Evolutionary conservation across 805 yeast species (phyloP).

Genomic region (Candida odintsovae): DNA sequence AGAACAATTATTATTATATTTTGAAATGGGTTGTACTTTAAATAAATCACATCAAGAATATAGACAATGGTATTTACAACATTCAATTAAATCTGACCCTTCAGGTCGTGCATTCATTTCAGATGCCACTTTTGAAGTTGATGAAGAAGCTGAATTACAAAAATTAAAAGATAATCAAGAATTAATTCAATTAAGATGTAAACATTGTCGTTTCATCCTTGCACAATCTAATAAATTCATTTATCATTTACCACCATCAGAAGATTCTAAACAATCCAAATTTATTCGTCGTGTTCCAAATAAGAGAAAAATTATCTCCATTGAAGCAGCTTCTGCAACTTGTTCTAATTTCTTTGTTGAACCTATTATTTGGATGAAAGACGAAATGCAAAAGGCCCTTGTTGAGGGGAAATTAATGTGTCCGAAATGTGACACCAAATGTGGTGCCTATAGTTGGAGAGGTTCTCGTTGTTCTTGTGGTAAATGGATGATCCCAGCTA

Average conservation of each 20-base stretch:
- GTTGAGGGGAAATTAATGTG: constrained; percentile 88
- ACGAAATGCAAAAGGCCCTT: constrained; percentile 59
- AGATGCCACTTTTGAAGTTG: constrained; percentile 27
- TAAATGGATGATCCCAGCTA: constrained; percentile 90
- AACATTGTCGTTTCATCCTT: constrained; percentile 67
- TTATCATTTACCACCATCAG: constrained; percentile 61
- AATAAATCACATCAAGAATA: constrained; percentile 29
- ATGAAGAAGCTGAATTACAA: constrained; percentile 22
- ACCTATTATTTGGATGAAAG: constrained; percentile 89
- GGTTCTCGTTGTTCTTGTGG: constrained; percentile 95
- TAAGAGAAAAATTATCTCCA: constrained; percentile 53
- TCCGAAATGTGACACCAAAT: constrained; percentile 76
- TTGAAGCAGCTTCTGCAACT: constrained; percentile 46
- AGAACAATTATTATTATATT: constrained; percentile 64
- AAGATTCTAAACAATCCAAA: constrained; percentile 56
- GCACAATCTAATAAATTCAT: constrained; percentile 61
- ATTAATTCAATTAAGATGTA: constrained; percentile 57
- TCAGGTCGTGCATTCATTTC: constrained; percentile 28
- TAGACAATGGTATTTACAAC: constrained; percentile 37
- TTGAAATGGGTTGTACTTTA: constrained; percentile 34
- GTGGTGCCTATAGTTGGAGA: constrained; percentile 92
- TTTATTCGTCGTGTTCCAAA: constrained; percentile 61
- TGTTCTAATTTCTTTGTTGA: constrained; percentile 89
- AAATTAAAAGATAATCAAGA: constrained; percentile 22
- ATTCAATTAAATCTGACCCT: constrained; percentile 35